Base-by-base conservation (phyloP, 331 rosid species). In the Spiraea crenata region DNA sequence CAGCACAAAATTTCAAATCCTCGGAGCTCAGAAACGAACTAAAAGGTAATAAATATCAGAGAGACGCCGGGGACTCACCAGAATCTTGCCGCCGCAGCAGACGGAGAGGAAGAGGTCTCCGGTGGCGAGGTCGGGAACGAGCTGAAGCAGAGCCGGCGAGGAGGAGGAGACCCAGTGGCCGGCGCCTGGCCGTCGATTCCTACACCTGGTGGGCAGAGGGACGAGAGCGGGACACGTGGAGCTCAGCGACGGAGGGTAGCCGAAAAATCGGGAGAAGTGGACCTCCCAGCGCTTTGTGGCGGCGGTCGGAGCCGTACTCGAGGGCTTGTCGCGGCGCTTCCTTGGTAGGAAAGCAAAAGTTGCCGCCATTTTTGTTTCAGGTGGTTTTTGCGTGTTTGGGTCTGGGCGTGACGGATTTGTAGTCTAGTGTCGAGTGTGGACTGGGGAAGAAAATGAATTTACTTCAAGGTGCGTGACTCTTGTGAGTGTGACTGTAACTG, bases 141-240 rank as follows among this genome's bases (percentile, higher is more conserved):
- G 84, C 37, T 78, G 85, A 58, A 87, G 88, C 67, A 80, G 51
- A 46, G 91, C 86, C 16, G 71, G 31, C 35, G 93, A 76, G 48
- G 87, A 64, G 54, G 96, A 84, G 41, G 97, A 76, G 85, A 93
- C 82, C 92, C 97, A 93, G 20, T 72, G 87, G 82, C 99, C 97
- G 14, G 52, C 51, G 31, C 31, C 31, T 1, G 87, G 88, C 19
- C 72, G 71, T 60, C 79, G 80, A 41, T 82, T 85, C 46, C 86
- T 78, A 76, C 63, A 7, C 57, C 65, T 65, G 61, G 77, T 73
- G 68, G 83, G 60, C 47, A 85, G 84, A 78, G 97, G 97, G 19
- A 70, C 74, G 72, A 85, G 97, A 69, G 66, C 73, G 55, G 83
- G 49, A 65, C 69, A 58, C 35, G 85, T 6, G 19, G 88, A 70